Conservation (phyloP, 2,329 filamentous ascomycete genomes). For the Emmonsia crescens region DNA sequence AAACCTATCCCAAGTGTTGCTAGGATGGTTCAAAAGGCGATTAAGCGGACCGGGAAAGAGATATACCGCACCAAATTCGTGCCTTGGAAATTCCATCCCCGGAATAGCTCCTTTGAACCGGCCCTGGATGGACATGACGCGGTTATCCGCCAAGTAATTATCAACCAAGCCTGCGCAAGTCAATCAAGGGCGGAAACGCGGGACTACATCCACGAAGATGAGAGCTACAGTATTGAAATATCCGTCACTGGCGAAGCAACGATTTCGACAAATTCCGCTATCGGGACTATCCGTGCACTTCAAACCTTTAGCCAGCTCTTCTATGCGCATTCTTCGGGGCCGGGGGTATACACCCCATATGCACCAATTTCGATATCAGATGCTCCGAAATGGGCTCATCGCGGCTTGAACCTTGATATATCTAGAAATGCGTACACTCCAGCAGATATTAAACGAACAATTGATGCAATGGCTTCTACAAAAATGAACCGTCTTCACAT, state of each 20-base stretch:
- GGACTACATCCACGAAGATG: conserved; percentile 15
- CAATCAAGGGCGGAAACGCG: conserved; percentile 4
- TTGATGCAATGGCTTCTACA: conserved; percentile 55
- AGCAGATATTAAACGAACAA: conserved; percentile 57
- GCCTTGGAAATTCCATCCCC: conserved; percentile 22
- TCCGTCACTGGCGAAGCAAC: conserved; percentile 12
- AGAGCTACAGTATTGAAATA: conserved; percentile 19
- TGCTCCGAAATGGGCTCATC: conserved; percentile 61
- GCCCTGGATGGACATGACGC: background rate
- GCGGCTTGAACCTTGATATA: conserved; percentile 71
- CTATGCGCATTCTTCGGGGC: conserved; percentile 17
- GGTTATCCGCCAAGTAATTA: conserved; percentile 16
- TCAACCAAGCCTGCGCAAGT: conserved; percentile 11
- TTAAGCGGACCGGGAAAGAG: conserved; percentile 13
- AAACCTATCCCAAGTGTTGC: conserved; percentile 10
- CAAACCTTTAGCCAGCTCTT: conserved; percentile 22
- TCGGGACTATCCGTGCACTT: conserved; percentile 19
- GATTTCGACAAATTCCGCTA: conserved; percentile 16
- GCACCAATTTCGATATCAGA: conserved; percentile 66
- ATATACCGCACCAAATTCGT: conserved; percentile 18
- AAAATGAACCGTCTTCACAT: conserved; percentile 42
- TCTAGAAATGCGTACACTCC: conserved; percentile 61
- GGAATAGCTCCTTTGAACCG: conserved; percentile 18
- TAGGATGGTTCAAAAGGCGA: conserved; percentile 14
- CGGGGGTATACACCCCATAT: conserved; percentile 51